Evolutionary conservation across 78 protist species (phyloP).

Genomic region (Thecamonas trahens): DNA sequence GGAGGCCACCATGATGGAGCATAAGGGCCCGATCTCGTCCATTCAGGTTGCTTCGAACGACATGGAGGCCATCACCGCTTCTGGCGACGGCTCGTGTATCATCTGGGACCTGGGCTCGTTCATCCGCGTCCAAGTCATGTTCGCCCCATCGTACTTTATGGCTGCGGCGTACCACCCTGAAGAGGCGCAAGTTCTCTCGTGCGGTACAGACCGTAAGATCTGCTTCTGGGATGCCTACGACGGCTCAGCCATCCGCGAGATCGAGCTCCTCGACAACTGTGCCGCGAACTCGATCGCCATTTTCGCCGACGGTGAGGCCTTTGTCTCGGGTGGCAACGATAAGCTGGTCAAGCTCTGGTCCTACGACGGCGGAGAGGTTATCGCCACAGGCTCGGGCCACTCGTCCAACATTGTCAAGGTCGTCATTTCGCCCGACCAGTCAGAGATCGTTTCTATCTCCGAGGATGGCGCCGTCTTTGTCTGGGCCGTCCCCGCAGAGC

Average conservation of each 20-base stretch:
- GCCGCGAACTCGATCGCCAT: constrained; percentile 32
- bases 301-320: constrained; percentile 12
- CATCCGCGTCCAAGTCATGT: constrained; percentile 11
- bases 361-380: constrained; percentile 45
- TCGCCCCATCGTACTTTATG: constrained; percentile 36
- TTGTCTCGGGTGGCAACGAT: constrained; percentile 46
- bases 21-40: constrained; percentile 37
- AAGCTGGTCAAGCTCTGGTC: constrained; percentile 19
- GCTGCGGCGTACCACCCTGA: constrained; percentile 32
- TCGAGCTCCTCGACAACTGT: constrained; percentile 44
- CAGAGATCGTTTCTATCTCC: constrained; percentile 27
- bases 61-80: constrained; percentile 41
- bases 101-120: constrained; percentile 39
- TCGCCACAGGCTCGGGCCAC: constrained; percentile 33
- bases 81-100: constrained; percentile 61
- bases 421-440: constrained; percentile 37
- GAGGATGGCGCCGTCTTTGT: constrained; percentile 46
- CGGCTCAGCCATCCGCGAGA: constrained; percentile 35
- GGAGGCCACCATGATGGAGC: constrained; percentile 54
- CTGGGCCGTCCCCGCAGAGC: constrained; percentile 22
- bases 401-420: constrained; percentile 8
- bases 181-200: constrained; percentile 54
- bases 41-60: constrained; percentile 19
- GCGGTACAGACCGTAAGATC: constrained; percentile 60
- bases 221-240: constrained; percentile 56